Percentiles rank a stretch among this genome's conserved stretches.
These are phyloP conservation scores for Fusarium nygamai DNA, from an alignment of 2,329 filamentous ascomycete species.

Conservation along the genomic window DNA sequence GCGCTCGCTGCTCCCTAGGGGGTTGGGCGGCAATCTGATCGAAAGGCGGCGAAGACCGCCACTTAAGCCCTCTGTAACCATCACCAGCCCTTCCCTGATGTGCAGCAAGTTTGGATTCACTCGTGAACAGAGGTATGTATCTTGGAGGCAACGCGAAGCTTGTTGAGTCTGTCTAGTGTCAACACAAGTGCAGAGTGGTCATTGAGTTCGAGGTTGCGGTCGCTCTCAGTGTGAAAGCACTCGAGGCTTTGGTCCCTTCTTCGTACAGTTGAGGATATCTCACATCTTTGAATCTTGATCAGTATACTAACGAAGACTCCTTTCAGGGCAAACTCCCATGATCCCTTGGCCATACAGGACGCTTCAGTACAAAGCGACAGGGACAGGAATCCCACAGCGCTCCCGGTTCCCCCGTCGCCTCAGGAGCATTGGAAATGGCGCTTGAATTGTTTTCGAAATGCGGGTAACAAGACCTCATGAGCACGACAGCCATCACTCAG, in stretches of 20 bases:
- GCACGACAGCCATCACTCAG: not conserved
- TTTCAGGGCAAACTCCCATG: not conserved
- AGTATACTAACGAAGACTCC: not conserved
- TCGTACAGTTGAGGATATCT: not conserved
- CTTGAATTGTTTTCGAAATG: not conserved
- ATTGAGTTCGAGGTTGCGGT: not conserved
- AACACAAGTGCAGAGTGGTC: not conserved
- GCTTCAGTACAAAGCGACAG: not conserved
- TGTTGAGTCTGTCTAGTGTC: not conserved
- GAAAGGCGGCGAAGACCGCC: not conserved
- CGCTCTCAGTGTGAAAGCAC: not conserved
- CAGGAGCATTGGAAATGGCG: not conserved
- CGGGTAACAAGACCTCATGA: not conserved
- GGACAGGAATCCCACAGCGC: too few species aligned
- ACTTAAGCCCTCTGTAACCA: not conserved
- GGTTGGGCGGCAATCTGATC: too few species aligned
- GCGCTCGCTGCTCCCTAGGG: not conserved
- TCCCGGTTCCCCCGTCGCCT: too few species aligned
- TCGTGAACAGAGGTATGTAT: fast-evolving
- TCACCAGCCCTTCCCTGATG: not conserved
- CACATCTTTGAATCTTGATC: too few species aligned
- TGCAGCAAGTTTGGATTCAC: not conserved
- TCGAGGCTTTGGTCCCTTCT: too few species aligned
- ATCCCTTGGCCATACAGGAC: too few species aligned
- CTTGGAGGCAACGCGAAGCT: not conserved